Conservation (phyloP, 108 stramenopile genomes). For the Parietichytrium sp. region DNA sequence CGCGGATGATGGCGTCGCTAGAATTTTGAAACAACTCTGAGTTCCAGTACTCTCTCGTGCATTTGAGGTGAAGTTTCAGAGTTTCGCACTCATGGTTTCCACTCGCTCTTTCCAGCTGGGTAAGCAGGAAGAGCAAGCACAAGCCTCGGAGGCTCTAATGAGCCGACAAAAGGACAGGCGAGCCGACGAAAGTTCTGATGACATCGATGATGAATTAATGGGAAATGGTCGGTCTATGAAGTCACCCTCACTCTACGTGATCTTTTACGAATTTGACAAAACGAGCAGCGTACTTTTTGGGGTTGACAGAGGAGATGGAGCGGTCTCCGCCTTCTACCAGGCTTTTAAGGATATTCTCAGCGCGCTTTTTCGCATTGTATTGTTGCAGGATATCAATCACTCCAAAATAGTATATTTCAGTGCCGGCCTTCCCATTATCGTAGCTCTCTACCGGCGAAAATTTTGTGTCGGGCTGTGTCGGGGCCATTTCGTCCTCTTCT, state of each 20-base stretch:
- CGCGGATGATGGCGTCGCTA: not conserved
- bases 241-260: not conserved
- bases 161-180: too few relatives aligned
- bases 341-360: constrained; percentile 64
- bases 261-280: constrained; percentile 56
- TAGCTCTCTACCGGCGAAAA: not conserved
- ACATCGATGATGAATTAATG: too few relatives aligned
- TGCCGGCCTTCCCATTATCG: not conserved
- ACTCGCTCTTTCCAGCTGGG: too few relatives aligned
- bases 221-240: too few relatives aligned
- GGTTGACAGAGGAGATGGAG: constrained; percentile 52
- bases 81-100: too few relatives aligned
- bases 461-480: not conserved
- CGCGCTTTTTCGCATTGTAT: constrained; percentile 81
- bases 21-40: too few relatives aligned
- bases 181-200: too few relatives aligned
- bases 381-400: constrained; percentile 95
- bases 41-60: too few relatives aligned
- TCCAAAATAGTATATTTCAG: constrained; percentile 76
- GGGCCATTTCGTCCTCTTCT: not conserved
- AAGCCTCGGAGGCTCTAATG: too few relatives aligned
- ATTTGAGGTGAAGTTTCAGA: too few relatives aligned
- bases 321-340: constrained; percentile 43
- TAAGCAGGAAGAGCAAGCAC: too few relatives aligned
- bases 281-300: constrained; percentile 55